Conservation (phyloP, 306 rosid genomes). For the Lotus japonicus region DNA sequence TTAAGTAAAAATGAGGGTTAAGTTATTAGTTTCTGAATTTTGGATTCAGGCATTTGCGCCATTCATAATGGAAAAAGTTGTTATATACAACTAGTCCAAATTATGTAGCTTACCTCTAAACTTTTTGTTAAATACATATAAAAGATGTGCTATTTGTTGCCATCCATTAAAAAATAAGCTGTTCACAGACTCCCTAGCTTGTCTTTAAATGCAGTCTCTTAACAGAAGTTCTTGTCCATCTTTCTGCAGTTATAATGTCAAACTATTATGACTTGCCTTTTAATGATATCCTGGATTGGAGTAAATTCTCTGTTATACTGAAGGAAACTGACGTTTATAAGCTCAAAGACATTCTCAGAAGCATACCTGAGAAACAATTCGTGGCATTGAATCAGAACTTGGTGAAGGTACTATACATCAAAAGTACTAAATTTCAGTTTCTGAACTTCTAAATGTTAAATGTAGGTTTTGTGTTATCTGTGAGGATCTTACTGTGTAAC, state of each 20-base stretch:
- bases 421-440: neutral
- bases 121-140: no score
- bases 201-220: neutral
- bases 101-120: no score
- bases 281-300: conserved; percentile 31
- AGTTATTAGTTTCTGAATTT: no score
- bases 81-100: no score
- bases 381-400: conserved; percentile 10
- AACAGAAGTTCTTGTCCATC: neutral
- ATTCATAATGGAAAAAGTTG: no score
- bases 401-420: conserved; percentile 14
- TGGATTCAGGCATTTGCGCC: no score
- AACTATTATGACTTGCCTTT: conserved; percentile 25
- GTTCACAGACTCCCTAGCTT: neutral
- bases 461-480: neutral
- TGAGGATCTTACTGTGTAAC: neutral
- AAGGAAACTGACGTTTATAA: conserved; percentile 18
- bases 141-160: neutral
- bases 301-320: conserved; percentile 20
- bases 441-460: neutral
- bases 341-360: conserved; percentile 13
- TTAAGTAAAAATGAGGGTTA: no score
- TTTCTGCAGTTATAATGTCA: conserved; percentile 28
- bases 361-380: conserved; percentile 5
- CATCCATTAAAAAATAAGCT: neutral